These are phyloP conservation scores for Golubevia sp. DNA, from an alignment of 1,284 basidiomycete genomes.

Conservation along the genomic window DNA sequence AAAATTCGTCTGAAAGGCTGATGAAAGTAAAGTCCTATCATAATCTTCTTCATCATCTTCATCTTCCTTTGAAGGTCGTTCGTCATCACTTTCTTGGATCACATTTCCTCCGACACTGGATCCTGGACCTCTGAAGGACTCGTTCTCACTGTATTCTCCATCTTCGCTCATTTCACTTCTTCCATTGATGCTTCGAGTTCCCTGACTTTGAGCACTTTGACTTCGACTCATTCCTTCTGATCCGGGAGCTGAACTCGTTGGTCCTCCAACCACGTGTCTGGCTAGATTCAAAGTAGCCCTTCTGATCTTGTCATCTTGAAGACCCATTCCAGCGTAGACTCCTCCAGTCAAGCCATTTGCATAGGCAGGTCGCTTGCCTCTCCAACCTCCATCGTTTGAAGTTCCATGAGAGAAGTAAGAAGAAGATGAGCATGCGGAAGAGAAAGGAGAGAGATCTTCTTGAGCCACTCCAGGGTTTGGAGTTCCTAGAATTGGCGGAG, in stretches of 20 bases:
- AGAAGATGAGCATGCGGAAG: background rate
- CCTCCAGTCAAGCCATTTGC: background rate
- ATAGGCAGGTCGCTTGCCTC: background rate
- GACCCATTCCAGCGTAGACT: background rate
- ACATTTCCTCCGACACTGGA: background rate
- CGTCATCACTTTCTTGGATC: background rate
- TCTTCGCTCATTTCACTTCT: background rate
- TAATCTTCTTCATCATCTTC: background rate
- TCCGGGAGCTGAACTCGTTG: background rate
- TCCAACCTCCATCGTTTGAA: background rate
- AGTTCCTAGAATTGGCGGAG: background rate
- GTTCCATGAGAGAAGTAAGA: background rate
- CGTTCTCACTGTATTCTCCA: background rate
- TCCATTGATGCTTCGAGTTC: background rate
- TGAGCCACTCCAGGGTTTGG: background rate
- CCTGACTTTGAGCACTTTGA: background rate
- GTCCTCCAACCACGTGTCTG: background rate
- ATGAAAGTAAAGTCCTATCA: background rate
- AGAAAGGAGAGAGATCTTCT: background rate
- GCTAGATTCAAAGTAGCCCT: background rate
- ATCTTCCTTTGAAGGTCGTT: background rate
- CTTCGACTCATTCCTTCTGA: background rate
- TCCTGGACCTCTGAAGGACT: background rate
- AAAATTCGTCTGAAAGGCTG: background rate
- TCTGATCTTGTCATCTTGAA: background rate